These are phyloP conservation scores for Tuber calosporum DNA, from an alignment of 495 filamentous ascomycete genomes.

Conservation along the genomic window DNA sequence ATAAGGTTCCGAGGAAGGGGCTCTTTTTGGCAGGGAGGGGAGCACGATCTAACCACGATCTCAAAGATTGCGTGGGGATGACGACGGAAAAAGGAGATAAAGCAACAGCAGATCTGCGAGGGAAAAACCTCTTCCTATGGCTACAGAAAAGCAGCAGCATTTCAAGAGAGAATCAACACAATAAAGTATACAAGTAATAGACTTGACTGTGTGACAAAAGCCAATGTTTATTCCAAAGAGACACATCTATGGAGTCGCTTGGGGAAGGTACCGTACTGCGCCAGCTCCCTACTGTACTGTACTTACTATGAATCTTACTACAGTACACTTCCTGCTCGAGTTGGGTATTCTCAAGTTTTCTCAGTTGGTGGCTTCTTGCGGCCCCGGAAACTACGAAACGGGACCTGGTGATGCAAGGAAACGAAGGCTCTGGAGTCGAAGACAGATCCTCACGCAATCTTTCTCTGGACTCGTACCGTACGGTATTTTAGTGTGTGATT, in stretches of 20 bases:
- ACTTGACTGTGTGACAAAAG: constrained; percentile 7
- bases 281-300: not conserved
- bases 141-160: not conserved
- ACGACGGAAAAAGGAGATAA: constrained; percentile 14
- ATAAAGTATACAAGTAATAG: not conserved
- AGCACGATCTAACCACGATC: constrained; percentile 37
- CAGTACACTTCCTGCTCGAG: not conserved
- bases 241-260: not conserved
- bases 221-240: not conserved
- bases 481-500: not conserved
- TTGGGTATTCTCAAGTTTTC: not conserved
- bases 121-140: not conserved
- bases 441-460: not conserved
- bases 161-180: not conserved
- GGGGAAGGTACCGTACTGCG: not conserved
- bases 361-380: not conserved
- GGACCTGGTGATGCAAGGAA: not conserved
- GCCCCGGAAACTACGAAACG: not conserved
- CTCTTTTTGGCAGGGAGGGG: constrained; percentile 17
- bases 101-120: constrained; percentile 3
- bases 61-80: constrained; percentile 32
- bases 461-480: not conserved
- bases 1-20: constrained; percentile 16
- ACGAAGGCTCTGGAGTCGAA: not conserved
- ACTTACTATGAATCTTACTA: not conserved